Percentiles rank a stretch among this genome's conserved stretches.
Conservation (phyloP, 257 asterid genomes). For the Nicotiana undulata region DNA sequence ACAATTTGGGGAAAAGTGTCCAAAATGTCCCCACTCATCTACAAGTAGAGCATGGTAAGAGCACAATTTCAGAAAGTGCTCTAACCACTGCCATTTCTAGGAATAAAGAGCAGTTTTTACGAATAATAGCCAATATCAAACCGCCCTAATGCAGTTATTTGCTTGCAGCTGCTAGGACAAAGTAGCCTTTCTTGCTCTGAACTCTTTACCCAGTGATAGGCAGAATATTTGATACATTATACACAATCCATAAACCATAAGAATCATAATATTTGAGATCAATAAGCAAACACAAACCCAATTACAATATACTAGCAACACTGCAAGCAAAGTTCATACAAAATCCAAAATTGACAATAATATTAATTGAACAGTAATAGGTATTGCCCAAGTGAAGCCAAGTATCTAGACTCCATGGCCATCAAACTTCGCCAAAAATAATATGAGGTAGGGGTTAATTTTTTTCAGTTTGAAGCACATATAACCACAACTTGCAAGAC, state of each 20-base stretch:
- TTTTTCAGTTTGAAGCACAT: background rate
- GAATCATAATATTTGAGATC: background rate
- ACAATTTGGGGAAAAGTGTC: background rate
- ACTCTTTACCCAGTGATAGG: background rate
- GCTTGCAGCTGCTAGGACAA: background rate
- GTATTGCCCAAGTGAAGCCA: background rate
- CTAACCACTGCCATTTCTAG: background rate
- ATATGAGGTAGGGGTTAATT: background rate
- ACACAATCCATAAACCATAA: background rate
- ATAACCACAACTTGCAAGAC: background rate
- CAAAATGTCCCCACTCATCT: background rate
- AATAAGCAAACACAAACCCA: background rate
- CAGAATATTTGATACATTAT: background rate
- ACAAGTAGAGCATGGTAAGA: background rate
- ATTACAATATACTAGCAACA: background rate
- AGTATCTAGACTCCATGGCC: background rate
- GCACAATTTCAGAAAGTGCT: background rate
- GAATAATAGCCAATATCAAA: background rate
- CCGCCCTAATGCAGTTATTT: background rate
- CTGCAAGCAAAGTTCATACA: background rate
- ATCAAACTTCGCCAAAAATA: background rate
- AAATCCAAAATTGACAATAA: background rate
- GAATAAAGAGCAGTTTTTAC: background rate
- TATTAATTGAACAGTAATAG: background rate
- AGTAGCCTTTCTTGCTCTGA: background rate